These are phyloP conservation scores for Ajuga reptans DNA, from an alignment of 305 asterid genomes.

Conservation along the genomic window DNA sequence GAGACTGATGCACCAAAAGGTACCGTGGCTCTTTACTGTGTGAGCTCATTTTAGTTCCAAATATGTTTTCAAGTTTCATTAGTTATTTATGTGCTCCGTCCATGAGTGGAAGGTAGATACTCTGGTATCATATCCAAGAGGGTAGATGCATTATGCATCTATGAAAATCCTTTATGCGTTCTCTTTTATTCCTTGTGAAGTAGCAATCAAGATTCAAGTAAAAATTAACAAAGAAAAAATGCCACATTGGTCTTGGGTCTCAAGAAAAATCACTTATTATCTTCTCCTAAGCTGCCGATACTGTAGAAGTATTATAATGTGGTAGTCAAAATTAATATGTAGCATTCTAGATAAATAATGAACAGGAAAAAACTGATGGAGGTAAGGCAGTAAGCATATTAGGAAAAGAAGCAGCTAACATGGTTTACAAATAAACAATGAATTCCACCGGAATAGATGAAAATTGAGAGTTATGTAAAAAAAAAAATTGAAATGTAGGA, in stretches of 20 bases:
- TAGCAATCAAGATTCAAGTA: neutral
- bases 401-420: neutral
- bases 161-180: neutral
- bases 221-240: neutral
- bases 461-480: neutral
- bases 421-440: neutral
- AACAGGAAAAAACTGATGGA: neutral
- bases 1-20: constrained; percentile 94
- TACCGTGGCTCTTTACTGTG: constrained; percentile 17
- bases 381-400: neutral
- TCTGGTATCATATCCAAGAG: neutral
- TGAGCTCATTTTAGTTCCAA: constrained; percentile 16
- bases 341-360: neutral
- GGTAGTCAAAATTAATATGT: neutral
- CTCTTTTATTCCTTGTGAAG: neutral
- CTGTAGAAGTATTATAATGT: neutral
- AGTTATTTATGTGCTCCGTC: constrained; percentile 1
- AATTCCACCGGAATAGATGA: neutral
- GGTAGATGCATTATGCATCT: neutral
- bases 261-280: neutral
- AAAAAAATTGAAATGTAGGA: neutral
- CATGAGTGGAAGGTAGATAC: neutral
- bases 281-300: constrained; percentile 7
- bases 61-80: neutral
- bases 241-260: neutral